Evolutionary conservation across 768 basidiomycete genomes (phyloP).

Genomic region (Termitomyces sp.): DNA sequence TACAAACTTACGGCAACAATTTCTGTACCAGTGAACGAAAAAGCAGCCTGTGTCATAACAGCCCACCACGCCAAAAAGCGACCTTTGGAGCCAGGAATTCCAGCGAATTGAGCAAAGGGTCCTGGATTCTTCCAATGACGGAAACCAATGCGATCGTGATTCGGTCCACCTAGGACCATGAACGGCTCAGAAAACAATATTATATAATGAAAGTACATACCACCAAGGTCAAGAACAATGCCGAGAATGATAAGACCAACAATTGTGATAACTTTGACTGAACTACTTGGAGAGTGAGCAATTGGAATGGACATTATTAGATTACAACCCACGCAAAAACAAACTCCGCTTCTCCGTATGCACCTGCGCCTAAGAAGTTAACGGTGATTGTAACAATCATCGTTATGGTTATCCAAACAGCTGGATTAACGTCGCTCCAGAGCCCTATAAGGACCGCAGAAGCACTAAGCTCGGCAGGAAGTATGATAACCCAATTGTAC

Average conservation of each 20-base stretch:
- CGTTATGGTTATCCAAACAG: constrained; percentile 78
- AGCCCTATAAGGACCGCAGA: constrained; percentile 73
- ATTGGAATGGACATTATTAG: constrained; percentile 12
- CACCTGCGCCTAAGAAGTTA: constrained; percentile 72
- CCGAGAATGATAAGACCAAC: constrained; percentile 67
- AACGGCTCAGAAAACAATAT: not conserved
- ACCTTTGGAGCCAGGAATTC: constrained; percentile 64
- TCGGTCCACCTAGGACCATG: constrained; percentile 59
- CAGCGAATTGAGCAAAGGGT: constrained; percentile 70
- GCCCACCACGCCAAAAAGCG: constrained; percentile 62
- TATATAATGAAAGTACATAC: constrained; percentile 20
- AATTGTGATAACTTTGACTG: constrained; percentile 88
- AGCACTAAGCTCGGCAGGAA: constrained; percentile 72
- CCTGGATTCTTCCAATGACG: constrained; percentile 88
- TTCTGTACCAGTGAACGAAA: constrained; percentile 91
- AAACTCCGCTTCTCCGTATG: constrained; percentile 84
- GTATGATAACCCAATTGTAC: constrained; percentile 60
- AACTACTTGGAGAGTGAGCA: constrained; percentile 28
- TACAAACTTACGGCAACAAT: constrained; percentile 73
- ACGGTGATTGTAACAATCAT: constrained; percentile 72
- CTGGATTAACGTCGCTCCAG: constrained; percentile 62
- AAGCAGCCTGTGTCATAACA: constrained; percentile 79
- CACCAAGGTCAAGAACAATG: constrained; percentile 77
- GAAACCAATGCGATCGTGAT: constrained; percentile 69
- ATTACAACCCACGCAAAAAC: constrained; percentile 63